Conservation (phyloP, 805 yeast species). For the Metschnikowia cubensis region DNA sequence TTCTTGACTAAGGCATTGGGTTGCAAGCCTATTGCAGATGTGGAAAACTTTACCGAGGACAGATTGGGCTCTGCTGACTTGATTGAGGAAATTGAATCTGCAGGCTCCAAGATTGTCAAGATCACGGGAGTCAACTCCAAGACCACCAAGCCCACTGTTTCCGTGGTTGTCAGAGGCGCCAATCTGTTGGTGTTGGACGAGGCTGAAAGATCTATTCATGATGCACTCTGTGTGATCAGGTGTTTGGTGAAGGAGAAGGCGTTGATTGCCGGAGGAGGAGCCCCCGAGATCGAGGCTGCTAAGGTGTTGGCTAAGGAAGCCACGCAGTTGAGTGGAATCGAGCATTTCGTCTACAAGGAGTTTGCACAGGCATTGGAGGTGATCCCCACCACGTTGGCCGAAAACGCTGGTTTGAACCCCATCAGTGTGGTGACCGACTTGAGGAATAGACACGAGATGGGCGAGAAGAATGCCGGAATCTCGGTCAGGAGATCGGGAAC, state of each 20-base stretch:
- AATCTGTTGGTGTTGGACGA: slow-evolving; percentile 87
- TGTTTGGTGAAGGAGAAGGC: slow-evolving; percentile 86
- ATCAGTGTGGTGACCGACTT: slow-evolving; percentile 88
- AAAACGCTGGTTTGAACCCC: slow-evolving; percentile 90
- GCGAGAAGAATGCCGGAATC: slow-evolving; percentile 92
- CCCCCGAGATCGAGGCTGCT: slow-evolving; percentile 90
- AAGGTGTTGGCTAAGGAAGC: slow-evolving; percentile 70
- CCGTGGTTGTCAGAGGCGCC: slow-evolving; percentile 93
- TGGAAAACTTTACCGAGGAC: slow-evolving; percentile 89
- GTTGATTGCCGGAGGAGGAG: slow-evolving; percentile 97
- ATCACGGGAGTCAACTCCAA: slow-evolving; percentile 70
- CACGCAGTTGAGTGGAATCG: slow-evolving; percentile 72
- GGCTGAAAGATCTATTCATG: slow-evolving; percentile 95
- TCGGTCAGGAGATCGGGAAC: slow-evolving; percentile 93
- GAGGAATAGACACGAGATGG: slow-evolving; percentile 85
- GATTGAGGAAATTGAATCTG: slow-evolving; percentile 84
- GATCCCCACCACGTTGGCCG: slow-evolving; percentile 91
- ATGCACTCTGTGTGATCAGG: slow-evolving; percentile 90
- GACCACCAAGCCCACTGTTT: slow-evolving; percentile 64
- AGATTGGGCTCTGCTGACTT: slow-evolving; percentile 89
- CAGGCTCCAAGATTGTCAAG: slow-evolving; percentile 85
- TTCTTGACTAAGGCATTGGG: slow-evolving; percentile 81
- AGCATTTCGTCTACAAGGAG: slow-evolving; percentile 87
- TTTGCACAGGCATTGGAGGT: slow-evolving; percentile 90
- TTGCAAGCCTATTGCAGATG: slow-evolving; percentile 94